Conservation (phyloP, 2,329 filamentous ascomycete species). For the Pyrenochaeta sp. region DNA sequence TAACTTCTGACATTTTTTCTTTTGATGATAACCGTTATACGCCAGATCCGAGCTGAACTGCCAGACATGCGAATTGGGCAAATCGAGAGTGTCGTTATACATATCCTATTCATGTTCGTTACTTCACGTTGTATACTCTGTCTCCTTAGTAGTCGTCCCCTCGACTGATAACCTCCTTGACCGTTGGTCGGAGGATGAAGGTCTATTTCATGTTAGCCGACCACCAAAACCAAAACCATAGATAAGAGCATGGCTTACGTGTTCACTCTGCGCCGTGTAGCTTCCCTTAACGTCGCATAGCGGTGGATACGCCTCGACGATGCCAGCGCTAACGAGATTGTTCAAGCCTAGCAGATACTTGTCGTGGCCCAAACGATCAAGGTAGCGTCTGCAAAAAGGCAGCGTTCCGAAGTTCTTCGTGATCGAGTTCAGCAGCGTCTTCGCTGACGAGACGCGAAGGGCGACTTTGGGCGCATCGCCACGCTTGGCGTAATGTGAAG, state of each 20-base stretch:
- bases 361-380: constrained; percentile 92
- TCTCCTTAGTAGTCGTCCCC: constrained; percentile 81
- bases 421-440: constrained; percentile 85
- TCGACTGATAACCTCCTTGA: constrained; percentile 87
- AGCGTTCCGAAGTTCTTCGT: constrained; percentile 96
- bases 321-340: constrained; percentile 80
- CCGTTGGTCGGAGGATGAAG: constrained; percentile 53
- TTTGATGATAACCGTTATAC: neutral
- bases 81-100: neutral
- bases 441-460: constrained; percentile 81
- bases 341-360: constrained; percentile 93
- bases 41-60: neutral
- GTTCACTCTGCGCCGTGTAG: constrained; percentile 93
- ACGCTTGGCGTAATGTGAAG: constrained; percentile 85
- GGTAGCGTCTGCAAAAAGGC: constrained; percentile 88
- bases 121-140: neutral
- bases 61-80: neutral
- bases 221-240: neutral
- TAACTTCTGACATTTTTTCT: neutral
- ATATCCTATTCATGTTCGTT: neutral
- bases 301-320: constrained; percentile 90
- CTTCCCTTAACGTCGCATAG: constrained; percentile 92
- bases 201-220: constrained; percentile 35
- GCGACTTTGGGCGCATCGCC: constrained; percentile 77
- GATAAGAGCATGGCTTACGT: constrained; percentile 67